Evolutionary conservation across 352 stramenopile species (phyloP).

Genomic region (Phytophthora ramorum): DNA sequence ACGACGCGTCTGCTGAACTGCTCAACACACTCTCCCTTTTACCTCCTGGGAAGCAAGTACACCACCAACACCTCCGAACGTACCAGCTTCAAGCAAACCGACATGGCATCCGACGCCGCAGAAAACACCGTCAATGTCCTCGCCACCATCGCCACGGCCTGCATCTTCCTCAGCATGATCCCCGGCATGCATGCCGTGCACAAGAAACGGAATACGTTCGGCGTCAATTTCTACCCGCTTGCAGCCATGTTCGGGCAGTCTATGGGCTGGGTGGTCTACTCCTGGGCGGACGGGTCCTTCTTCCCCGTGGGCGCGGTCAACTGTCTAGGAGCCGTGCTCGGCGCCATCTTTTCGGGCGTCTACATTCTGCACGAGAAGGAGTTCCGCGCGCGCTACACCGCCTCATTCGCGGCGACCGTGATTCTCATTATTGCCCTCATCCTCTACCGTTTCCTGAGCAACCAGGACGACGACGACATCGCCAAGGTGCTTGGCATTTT

Average conservation of each 20-base stretch:
- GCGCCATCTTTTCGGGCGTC: conserved; percentile 25
- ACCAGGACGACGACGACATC: conserved; percentile 22
- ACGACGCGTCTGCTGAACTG: no score
- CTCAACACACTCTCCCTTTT: no score
- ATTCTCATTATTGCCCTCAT: conserved; percentile 29
- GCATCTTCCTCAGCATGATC: conserved; percentile 44
- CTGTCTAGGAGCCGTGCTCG: conserved; percentile 30
- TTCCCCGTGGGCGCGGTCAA: conserved; percentile 38
- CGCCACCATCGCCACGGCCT: conserved; percentile 41
- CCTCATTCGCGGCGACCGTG: no score
- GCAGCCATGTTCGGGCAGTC: conserved; percentile 38
- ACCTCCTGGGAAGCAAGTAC: no score
- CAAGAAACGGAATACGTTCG: conserved; percentile 24
- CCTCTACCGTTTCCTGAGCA: conserved; percentile 30
- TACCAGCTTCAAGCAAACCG: conserved; percentile 2
- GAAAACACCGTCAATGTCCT: conserved; percentile 38
- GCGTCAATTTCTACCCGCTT: conserved; percentile 39
- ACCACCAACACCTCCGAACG: no score
- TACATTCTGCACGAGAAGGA: conserved; percentile 40
- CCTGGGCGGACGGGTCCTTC: conserved; percentile 25
- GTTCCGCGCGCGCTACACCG: conserved; percentile 25
- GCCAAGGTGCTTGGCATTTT: conserved; percentile 35
- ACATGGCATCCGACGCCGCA: conserved; percentile 37
- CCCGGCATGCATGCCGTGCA: conserved; percentile 28
- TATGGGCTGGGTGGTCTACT: conserved; percentile 40